A percentile compares a stretch with the other conserved stretches of the same genome.
phyloP scores from a whole-genome alignment of 441 rosid genomes.

The Bruguiera hainesii region DNA sequence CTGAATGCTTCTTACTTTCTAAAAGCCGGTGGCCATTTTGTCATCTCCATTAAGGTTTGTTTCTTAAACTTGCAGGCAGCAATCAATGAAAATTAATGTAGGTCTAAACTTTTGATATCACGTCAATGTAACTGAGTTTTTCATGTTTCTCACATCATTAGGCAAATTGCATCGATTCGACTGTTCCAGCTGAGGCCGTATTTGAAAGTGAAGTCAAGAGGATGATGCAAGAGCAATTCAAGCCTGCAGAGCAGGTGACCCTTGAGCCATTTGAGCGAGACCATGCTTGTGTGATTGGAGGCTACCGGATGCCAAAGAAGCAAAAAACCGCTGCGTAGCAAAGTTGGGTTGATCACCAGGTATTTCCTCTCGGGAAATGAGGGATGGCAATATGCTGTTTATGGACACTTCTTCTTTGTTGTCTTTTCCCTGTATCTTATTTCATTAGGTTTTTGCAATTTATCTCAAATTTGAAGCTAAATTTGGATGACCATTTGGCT shows the following conservation, averaged over 20 bases:
- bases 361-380: too few species aligned
- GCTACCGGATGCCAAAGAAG: conserved; percentile 79
- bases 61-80: neutral
- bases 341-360: neutral
- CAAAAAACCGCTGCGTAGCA: conserved; percentile 41
- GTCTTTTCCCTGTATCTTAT: too few species aligned
- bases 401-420: too few species aligned
- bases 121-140: neutral
- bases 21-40: conserved; percentile 92
- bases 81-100: too few species aligned
- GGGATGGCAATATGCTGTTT: too few species aligned
- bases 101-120: too few species aligned
- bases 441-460: too few species aligned
- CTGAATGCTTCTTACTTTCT: conserved; percentile 78
- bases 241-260: conserved; percentile 86
- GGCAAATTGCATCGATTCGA: conserved; percentile 89
- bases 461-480: too few species aligned
- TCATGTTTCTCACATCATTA: conserved; percentile 14
- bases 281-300: conserved; percentile 92
- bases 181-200: conserved; percentile 77
- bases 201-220: conserved; percentile 84
- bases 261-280: conserved; percentile 94
- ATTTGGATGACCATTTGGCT: too few species aligned
- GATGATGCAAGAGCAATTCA: conserved; percentile 76
- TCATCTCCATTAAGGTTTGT: conserved; percentile 88